Conservation (phyloP, 208 protist genomes). For the Eutreptiella sp. region DNA sequence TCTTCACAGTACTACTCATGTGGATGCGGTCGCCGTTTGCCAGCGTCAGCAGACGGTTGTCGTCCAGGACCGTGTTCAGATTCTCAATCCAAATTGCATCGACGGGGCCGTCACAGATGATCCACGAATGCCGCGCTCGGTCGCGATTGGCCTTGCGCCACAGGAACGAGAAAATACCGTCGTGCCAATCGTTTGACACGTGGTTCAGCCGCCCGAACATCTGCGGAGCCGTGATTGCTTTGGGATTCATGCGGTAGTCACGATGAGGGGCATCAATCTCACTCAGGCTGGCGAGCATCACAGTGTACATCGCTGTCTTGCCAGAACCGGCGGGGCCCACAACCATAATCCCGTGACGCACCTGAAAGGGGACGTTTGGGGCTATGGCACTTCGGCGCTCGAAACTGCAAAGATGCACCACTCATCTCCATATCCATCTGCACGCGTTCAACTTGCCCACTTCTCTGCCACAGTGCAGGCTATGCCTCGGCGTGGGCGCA, state of each 20-base stretch:
- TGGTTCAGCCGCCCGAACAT: slow-evolving; percentile 91
- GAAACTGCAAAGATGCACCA: too few species aligned
- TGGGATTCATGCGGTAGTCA: slow-evolving; percentile 81
- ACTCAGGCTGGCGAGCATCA: slow-evolving; percentile 70
- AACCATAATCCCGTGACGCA: slow-evolving; percentile 86
- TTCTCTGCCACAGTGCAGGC: too few species aligned
- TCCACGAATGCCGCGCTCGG: slow-evolving; percentile 67
- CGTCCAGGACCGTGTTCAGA: slow-evolving; percentile 97
- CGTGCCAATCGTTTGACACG: slow-evolving; percentile 94
- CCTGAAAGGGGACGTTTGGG: slow-evolving; percentile 45
- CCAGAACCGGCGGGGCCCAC: slow-evolving; percentile 82
- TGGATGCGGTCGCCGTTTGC: slow-evolving; percentile 93
- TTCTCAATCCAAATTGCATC: slow-evolving; percentile 98
- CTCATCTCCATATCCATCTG: too few species aligned
- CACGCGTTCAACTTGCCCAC: too few species aligned
- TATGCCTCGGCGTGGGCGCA: too few species aligned
- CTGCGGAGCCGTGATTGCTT: slow-evolving; percentile 78
- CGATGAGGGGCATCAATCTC: slow-evolving; percentile 51
- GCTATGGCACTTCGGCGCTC: too few species aligned
- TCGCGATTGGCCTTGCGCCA: slow-evolving; percentile 65
- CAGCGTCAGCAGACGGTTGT: slow-evolving; percentile 96
- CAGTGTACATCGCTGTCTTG: slow-evolving; percentile 76
- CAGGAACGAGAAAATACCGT: slow-evolving; percentile 93
- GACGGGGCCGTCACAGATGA: slow-evolving; percentile 94
- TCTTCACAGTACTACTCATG: slow-evolving; percentile 87